Conservation (phyloP, 352 stramenopile species). For the Achlya hypogyna region DNA sequence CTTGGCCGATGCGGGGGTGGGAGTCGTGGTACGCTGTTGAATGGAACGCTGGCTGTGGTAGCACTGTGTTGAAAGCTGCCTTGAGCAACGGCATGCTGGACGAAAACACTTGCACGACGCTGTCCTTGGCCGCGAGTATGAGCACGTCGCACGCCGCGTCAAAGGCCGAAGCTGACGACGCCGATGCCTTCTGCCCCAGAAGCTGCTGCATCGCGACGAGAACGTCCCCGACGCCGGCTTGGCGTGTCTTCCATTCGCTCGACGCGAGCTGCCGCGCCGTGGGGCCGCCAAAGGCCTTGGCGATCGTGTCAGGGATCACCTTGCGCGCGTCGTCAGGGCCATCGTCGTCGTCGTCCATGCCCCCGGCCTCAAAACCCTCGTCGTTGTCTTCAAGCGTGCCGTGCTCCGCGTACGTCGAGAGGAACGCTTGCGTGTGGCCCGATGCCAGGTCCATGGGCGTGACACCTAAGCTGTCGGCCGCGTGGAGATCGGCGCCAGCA, state of each 20-base stretch:
- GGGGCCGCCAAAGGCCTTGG: slow-evolving; percentile 41
- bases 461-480: slow-evolving; percentile 44
- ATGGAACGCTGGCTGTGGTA: slow-evolving; percentile 56
- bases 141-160: slow-evolving; percentile 57
- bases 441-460: slow-evolving; percentile 57
- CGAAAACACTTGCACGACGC: slow-evolving; percentile 56
- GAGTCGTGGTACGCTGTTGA: slow-evolving; percentile 41
- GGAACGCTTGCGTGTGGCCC: slow-evolving; percentile 31
- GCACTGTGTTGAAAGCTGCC: slow-evolving; percentile 42
- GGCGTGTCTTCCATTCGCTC: slow-evolving; percentile 51
- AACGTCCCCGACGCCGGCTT: slow-evolving; percentile 44
- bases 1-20: slow-evolving; percentile 37
- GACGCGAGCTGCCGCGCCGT: slow-evolving; percentile 40
- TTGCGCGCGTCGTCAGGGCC: slow-evolving; percentile 32
- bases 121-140: slow-evolving; percentile 40
- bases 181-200: slow-evolving; percentile 21
- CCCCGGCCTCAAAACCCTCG: slow-evolving; percentile 23
- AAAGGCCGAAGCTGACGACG: slow-evolving; percentile 52
- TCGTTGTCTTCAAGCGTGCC: slow-evolving; percentile 14
- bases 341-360: slow-evolving; percentile 22
- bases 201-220: slow-evolving; percentile 38
- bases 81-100: slow-evolving; percentile 56
- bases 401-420: slow-evolving; percentile 41
- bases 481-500: slow-evolving; percentile 55
- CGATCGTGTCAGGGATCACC: slow-evolving; percentile 20